Conservation (phyloP, 169 alveolate species). For the Eimeria necatrix region DNA sequence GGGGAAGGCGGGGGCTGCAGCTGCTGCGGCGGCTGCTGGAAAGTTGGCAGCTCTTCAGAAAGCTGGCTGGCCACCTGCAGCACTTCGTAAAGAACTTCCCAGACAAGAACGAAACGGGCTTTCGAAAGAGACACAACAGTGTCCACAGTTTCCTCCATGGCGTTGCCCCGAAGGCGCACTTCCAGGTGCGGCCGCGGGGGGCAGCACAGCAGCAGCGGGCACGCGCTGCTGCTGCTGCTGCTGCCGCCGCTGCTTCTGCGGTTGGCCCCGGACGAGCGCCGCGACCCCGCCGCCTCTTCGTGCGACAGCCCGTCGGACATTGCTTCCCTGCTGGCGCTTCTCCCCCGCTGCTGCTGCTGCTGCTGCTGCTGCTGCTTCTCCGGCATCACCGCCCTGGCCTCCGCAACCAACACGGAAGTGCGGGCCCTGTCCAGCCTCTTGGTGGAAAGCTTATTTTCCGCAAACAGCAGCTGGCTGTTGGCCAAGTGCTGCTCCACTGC, state of each 20-base stretch:
- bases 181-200: constrained; percentile 49
- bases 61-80: constrained; percentile 55
- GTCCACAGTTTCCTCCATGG: constrained; percentile 37
- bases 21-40: constrained; percentile 64
- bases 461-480: background rate
- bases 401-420: background rate
- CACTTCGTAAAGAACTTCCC: constrained; percentile 76
- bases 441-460: background rate
- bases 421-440: background rate
- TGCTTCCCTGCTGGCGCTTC: background rate
- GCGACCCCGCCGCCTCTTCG: background rate
- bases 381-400: background rate
- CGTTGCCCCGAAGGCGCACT: background rate
- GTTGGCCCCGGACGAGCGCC: background rate
- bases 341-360: constrained; percentile 42
- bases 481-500: constrained; percentile 33
- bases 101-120: constrained; percentile 40
- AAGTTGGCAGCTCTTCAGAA: constrained; percentile 59
- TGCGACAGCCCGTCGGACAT: background rate
- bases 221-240: constrained; percentile 12
- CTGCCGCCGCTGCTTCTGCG: constrained; percentile 38
- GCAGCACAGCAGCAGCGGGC: constrained; percentile 33
- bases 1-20: background rate
- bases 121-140: background rate
- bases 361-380: constrained; percentile 16